A percentile compares a stretch with the other conserved stretches of the same genome.
Conservation (phyloP, 2,329 filamentous ascomycete genomes). For the Aspergillus arachidicola region DNA sequence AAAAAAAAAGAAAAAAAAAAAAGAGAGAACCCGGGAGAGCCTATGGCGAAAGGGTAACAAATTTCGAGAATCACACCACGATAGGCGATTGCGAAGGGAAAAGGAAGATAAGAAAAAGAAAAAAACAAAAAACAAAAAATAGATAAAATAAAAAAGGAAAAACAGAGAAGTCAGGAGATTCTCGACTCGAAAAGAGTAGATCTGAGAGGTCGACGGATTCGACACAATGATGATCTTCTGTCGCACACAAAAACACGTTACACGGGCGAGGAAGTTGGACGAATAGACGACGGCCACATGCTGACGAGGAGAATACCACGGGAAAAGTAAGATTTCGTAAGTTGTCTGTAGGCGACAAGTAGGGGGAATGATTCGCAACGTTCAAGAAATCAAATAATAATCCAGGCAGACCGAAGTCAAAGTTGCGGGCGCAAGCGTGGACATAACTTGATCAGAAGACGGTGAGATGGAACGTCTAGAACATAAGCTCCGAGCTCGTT, state of each 20-base stretch:
- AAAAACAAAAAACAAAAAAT: conserved; percentile 8
- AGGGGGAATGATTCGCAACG: conserved; percentile 9
- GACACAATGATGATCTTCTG: conserved; percentile 20
- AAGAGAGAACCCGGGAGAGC: neutral
- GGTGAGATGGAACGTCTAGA: conserved; percentile 27
- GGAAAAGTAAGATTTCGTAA: conserved; percentile 1
- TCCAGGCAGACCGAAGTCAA: conserved; percentile 19
- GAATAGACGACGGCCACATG: conserved; percentile 41
- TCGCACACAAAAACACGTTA: conserved; percentile 39
- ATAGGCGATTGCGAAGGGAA: too few relatives aligned
- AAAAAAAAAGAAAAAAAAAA: conserved; percentile 1
- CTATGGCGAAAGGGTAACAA: too few relatives aligned
- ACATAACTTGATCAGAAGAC: conserved; percentile 27
- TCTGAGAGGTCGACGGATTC: conserved; percentile 22
- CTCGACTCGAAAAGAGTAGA: conserved; percentile 14
- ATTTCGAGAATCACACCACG: too few relatives aligned
- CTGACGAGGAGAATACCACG: conserved; percentile 19
- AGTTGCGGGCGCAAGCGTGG: conserved; percentile 15
- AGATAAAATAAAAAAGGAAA: neutral
- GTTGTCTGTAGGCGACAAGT: neutral
- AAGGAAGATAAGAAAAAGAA: neutral
- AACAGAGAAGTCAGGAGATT: conserved; percentile 16
- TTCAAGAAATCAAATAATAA: conserved; percentile 15
- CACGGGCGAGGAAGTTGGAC: conserved; percentile 33
- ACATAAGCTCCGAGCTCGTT: conserved; percentile 20